Conservation (phyloP, 495 filamentous ascomycete species). For the Aspergillus kassunensis region DNA sequence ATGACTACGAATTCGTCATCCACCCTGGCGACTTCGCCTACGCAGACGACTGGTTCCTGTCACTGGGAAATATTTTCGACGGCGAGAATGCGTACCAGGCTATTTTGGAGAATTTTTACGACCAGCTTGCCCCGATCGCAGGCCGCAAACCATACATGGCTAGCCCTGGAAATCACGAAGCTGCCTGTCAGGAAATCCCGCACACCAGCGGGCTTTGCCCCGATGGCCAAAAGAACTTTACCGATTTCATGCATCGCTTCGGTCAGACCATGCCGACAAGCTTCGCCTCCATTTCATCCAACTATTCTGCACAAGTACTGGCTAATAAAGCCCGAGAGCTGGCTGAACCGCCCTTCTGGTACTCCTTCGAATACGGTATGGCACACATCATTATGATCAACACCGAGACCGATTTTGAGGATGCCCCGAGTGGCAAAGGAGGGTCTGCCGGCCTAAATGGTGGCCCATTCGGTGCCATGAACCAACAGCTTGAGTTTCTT, state of each 20-base stretch:
- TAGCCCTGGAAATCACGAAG: conserved; percentile 54
- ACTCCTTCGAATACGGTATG: conserved; percentile 62
- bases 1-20: conserved; percentile 57
- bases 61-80: conserved; percentile 32
- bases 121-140: conserved; percentile 43
- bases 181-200: conserved; percentile 45
- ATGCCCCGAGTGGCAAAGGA: conserved; percentile 39
- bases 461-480: conserved; percentile 46
- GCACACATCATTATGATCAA: conserved; percentile 54
- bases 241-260: conserved; percentile 55
- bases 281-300: conserved; percentile 45
- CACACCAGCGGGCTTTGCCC: conserved; percentile 45
- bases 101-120: conserved; percentile 53
- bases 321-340: conserved; percentile 46
- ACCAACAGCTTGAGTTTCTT: conserved; percentile 40
- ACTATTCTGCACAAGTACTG: conserved; percentile 39
- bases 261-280: conserved; percentile 46
- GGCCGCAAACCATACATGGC: conserved; percentile 50
- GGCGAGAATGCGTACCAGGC: conserved; percentile 48
- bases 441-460: conserved; percentile 44
- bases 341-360: conserved; percentile 60
- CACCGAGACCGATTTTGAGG: conserved; percentile 52
- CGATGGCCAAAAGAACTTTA: conserved; percentile 57
- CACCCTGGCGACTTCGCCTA: conserved; percentile 56
- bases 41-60: conserved; percentile 49